Base-by-base conservation (phyloP, 495 filamentous ascomycete genomes). In the Clavariopsis aquatica region DNA sequence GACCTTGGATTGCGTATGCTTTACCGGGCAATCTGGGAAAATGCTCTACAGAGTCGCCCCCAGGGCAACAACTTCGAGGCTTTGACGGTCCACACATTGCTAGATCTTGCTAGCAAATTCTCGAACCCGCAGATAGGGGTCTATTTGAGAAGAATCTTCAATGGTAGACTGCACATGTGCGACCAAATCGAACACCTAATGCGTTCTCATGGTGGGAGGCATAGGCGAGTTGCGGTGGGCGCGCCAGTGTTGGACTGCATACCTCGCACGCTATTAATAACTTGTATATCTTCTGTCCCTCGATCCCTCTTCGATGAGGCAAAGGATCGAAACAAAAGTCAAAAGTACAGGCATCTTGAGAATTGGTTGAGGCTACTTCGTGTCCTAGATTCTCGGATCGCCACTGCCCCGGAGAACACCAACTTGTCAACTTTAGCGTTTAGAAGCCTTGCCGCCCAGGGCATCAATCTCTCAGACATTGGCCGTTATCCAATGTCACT, bases 401-500 rank as follows among this genome's bases (percentile, higher is more conserved):
- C 19, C 58, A 61, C 17, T 24, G 29, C 12, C 13, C 15, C n/a
- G 17, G 19, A 29, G 49, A 23, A 47, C 12, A 15, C 2, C 17
- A n/a, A 17, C 1, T 23, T 51, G 24, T 52, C 49, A 24, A 20
- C 15, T 17, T 51, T 61, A 34, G 58, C 58, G n/a, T 53, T 52
- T 19, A 13, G 20, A 24, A 52, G 28, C 31, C 46, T 61, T 29
- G 47, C 47, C 12, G n/a, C 46, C 7, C 27, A 24, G 15, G 34
- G 31, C 19, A 26, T 56, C 2, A 29, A n/a, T 19, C 52, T 24
- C 31, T 6, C 26, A 8, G 22, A 17, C n/a, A 31, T 49, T n/a
- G 45, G 45, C 12, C 12, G 29, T 17, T 28, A 31, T 22, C 9
- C 29, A 8, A 23, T 29, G 9, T 28, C 20, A 2, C 45, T 62